Evolutionary conservation across 2,329 filamentous ascomycete genomes (phyloP).

Genomic region (Ceratocystis smalleyi): DNA sequence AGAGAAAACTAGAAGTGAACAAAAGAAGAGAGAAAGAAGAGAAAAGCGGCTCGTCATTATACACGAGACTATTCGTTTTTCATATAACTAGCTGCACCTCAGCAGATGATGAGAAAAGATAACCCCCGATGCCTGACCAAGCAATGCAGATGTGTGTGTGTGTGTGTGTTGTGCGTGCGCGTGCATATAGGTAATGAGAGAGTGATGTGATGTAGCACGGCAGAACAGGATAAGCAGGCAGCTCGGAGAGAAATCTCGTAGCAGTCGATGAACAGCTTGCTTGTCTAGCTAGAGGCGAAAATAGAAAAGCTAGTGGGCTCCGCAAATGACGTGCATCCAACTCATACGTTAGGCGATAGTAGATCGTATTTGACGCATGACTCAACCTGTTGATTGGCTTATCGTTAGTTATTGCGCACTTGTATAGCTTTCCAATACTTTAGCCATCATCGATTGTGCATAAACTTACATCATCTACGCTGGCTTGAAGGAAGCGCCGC

Average conservation of each 20-base stretch:
- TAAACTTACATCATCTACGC: slow-evolving; percentile 62
- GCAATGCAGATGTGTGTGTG: not conserved
- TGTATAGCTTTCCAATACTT: not conserved
- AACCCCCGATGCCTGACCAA: not conserved
- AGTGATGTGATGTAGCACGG: not conserved
- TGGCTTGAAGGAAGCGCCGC: slow-evolving; percentile 75
- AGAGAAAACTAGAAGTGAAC: not conserved
- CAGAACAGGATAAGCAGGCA: not conserved
- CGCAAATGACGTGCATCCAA: not conserved
- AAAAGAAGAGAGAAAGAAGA: not conserved
- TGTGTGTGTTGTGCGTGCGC: not conserved
- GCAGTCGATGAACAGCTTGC: too few relatives aligned
- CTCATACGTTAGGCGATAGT: slow-evolving; percentile 68
- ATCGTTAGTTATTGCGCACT: not conserved
- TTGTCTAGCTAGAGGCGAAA: not conserved
- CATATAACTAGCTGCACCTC: not conserved
- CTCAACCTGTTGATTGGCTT: slow-evolving; percentile 45
- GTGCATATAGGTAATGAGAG: too few relatives aligned
- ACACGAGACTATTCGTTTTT: not conserved
- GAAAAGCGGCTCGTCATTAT: not conserved
- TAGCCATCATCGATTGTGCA: not conserved
- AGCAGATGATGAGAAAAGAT: not conserved
- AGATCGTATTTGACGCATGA: slow-evolving; percentile 82
- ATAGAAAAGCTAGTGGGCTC: not conserved
- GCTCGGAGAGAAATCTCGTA: not conserved